phyloP scores from a whole-genome alignment of 2,329 filamentous ascomycete genomes.

The Botryosphaeria dothidea region DNA sequence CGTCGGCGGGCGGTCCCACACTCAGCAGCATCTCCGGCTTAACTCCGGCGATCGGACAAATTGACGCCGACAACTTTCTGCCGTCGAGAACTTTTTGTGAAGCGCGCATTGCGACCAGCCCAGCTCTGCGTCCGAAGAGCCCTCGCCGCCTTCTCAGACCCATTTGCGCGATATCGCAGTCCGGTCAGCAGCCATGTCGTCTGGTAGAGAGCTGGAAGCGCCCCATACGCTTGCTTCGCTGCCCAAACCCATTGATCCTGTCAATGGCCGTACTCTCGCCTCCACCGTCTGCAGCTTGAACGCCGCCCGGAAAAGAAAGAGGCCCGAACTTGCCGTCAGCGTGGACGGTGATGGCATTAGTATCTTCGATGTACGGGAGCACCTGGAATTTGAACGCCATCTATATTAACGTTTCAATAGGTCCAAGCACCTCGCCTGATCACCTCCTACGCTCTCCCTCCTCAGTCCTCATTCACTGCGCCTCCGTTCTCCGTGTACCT shows the following conservation, averaged over 20 bases:
- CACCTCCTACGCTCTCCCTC: slow-evolving; percentile 63
- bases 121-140: not conserved
- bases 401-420: slow-evolving; percentile 38
- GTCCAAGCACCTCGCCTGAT: slow-evolving; percentile 61
- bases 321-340: slow-evolving; percentile 61
- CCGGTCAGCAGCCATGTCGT: slow-evolving; percentile 38
- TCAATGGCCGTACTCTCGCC: slow-evolving; percentile 46
- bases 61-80: slow-evolving; percentile 12
- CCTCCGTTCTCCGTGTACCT: slow-evolving; percentile 60
- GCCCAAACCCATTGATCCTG: slow-evolving; percentile 43
- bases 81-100: slow-evolving; percentile 20
- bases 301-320: slow-evolving; percentile 52
- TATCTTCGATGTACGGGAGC: slow-evolving; percentile 58
- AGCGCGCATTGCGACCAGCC: slow-evolving; percentile 3
- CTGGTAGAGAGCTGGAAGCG: slow-evolving; percentile 36
- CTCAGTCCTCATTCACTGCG: slow-evolving; percentile 58
- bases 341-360: slow-evolving; percentile 63
- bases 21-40: too few species aligned
- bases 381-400: slow-evolving; percentile 12
- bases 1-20: not conserved
- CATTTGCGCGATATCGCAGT: slow-evolving; percentile 19
- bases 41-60: slow-evolving; percentile 14
- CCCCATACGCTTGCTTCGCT: slow-evolving; percentile 46
- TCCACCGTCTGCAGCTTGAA: slow-evolving; percentile 55
- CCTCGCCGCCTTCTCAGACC: not conserved